Conservation (phyloP, 768 basidiomycete species). For the Floccularia luteovirens region DNA sequence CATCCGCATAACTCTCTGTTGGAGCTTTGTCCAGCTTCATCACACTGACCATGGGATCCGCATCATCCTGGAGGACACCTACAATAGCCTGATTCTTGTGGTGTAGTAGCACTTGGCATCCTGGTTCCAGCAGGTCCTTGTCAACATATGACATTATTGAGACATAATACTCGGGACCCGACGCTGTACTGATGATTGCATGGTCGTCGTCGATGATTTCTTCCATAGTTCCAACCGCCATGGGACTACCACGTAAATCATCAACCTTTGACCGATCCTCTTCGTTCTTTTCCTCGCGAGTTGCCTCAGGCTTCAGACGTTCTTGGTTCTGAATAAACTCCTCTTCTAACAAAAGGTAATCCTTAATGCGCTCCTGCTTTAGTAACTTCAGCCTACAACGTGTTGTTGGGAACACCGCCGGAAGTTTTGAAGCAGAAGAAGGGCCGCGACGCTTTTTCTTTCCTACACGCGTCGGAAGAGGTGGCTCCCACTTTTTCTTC, state of each 20-base stretch:
- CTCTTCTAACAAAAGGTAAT: conserved; percentile 92
- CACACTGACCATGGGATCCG: conserved; percentile 93
- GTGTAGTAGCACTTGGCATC: conserved; percentile 90
- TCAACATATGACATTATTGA: conserved; percentile 97
- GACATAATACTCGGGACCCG: conserved; percentile 95
- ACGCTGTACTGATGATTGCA: conserved; percentile 94
- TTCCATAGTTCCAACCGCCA: conserved; percentile 98
- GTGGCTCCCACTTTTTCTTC: conserved; percentile 98
- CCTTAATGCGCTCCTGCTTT: conserved; percentile 97
- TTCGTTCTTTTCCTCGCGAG: conserved; percentile 91
- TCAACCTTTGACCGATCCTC: conserved; percentile 93
- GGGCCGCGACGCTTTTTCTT: conserved; percentile 98
- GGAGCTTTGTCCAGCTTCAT: conserved; percentile 99
- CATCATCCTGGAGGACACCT: conserved; percentile 92
- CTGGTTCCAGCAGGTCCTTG: conserved; percentile 95
- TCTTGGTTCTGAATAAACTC: conserved; percentile 94
- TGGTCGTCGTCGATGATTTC: conserved; percentile 98
- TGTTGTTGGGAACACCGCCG: conserved; percentile 88
- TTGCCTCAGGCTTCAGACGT: conserved; percentile 78
- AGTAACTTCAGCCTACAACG: conserved; percentile 92
- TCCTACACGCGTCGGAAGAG: conserved; percentile 91
- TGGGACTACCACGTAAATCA: conserved; percentile 89
- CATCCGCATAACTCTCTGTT: conserved; percentile 96
- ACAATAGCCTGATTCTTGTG: conserved; percentile 95
- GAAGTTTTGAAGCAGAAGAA: conserved; percentile 83